Conservation (phyloP, 2,329 filamentous ascomycete genomes). For the Ophiocordyceps australis region DNA sequence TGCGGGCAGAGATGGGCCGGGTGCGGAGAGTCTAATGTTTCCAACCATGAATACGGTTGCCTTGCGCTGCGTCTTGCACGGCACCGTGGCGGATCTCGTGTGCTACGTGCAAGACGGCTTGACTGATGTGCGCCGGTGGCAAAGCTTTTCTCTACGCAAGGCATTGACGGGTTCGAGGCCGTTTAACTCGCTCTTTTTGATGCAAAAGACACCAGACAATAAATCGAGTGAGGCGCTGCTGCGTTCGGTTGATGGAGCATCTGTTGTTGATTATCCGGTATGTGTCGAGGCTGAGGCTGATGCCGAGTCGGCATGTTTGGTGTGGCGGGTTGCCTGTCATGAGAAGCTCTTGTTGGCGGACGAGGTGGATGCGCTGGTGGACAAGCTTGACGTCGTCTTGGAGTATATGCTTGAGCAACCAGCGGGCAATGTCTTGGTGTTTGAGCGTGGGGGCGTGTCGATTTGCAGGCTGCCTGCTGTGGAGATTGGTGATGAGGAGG, state of each 20-base stretch:
- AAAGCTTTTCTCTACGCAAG: conserved; percentile 61
- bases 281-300: conserved; percentile 64
- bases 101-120: conserved; percentile 56
- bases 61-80: conserved; percentile 55
- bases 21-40: conserved; percentile 52
- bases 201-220: conserved; percentile 22
- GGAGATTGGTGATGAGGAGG: conserved; percentile 1
- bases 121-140: conserved; percentile 46
- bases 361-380: conserved; percentile 32
- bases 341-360: conserved; percentile 26
- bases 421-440: conserved; percentile 32
- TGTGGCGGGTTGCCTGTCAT: conserved; percentile 60
- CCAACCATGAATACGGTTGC: conserved; percentile 87
- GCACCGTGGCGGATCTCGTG: conserved; percentile 44
- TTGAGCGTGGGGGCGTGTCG: conserved; percentile 31
- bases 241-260: conserved; percentile 41
- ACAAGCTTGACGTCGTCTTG: conserved; percentile 41
- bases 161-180: no score
- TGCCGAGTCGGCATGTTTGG: conserved; percentile 27
- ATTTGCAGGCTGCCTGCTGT: conserved; percentile 42
- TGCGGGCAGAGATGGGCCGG: conserved; percentile 64
- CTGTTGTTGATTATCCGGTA: conserved; percentile 63
- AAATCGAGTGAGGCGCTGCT: conserved; percentile 22
- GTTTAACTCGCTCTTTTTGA: conserved; percentile 40
- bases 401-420: conserved; percentile 30